Base-by-base conservation (phyloP, 805 yeast genomes). In the Candida nanaspora region DNA sequence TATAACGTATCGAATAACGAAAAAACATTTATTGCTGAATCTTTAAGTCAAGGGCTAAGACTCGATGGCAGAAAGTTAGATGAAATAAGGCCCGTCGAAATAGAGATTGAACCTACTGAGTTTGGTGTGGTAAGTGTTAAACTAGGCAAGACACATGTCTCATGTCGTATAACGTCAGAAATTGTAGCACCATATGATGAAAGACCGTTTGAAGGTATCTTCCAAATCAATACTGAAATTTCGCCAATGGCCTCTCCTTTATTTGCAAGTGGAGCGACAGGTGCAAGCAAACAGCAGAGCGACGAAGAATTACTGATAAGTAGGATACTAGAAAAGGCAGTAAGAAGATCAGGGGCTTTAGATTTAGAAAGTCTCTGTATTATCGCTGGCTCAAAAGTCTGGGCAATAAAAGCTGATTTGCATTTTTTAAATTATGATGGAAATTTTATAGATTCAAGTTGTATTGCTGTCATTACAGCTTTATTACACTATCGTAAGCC, bases 351-450 rank as follows among this genome's bases (percentile, higher is more conserved):
- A 1, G 85, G 85, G 46, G 95, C 98, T 0, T 65, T 93, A 35
- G 98, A 93, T 61, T 71, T 91, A 33, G 98, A 93, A 59, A 78
- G 86, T 37, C 64, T 93, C 35, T 91, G 98, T 64, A 86, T 93
- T 35, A 76, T 85, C 19, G 95, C 96, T 0, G 98, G 97, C 2
- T 74, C 79, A 40, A 82, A 86, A 48, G 88, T 95, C 56, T 93
- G 98, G 98, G 72, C 80, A 41, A 69, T 93, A 11, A 74, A 94
- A 43, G 97, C 94, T 0, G 97, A 89, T 56, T 78, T 93, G 15
- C 95, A 88, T 55, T 85, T 86, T 52, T 63, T 93, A 42, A 83
- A 88, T 56, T 87, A 78, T 55, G 98, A 93, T 61, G 98, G 98
- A 33, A 94, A 94, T 16, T 73, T 93, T 37, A 80, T 89, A 32